phyloP scores from a whole-genome alignment of 2,329 filamentous ascomycete species.

The Pyricularia pennisetigena region DNA sequence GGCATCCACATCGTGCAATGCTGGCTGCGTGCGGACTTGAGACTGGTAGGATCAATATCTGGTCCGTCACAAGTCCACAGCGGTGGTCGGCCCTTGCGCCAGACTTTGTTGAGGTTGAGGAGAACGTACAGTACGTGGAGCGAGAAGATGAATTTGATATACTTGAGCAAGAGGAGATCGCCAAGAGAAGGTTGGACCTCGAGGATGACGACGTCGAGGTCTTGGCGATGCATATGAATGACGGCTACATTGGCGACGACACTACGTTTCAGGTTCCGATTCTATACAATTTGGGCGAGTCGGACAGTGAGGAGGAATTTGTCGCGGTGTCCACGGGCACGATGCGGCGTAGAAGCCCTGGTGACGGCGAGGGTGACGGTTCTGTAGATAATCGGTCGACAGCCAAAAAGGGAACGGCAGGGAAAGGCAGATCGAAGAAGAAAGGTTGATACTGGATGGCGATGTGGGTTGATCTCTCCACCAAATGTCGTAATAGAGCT shows the following conservation, averaged over 20 bases:
- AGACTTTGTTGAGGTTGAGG: slow-evolving; percentile 94
- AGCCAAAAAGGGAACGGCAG: slow-evolving; percentile 29
- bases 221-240: slow-evolving; percentile 61
- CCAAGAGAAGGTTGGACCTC: slow-evolving; percentile 77
- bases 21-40: slow-evolving; percentile 89
- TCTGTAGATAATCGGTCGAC: slow-evolving; percentile 34
- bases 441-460: slow-evolving; percentile 11
- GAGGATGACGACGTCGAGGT: slow-evolving; percentile 95
- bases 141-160: slow-evolving; percentile 97
- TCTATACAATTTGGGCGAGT: slow-evolving; percentile 83
- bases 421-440: slow-evolving; percentile 30
- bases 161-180: slow-evolving; percentile 87
- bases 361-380: slow-evolving; percentile 57
- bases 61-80: slow-evolving; percentile 91
- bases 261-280: slow-evolving; percentile 81
- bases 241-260: slow-evolving; percentile 42
- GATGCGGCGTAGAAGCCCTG: slow-evolving; percentile 77
- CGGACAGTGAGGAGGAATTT: slow-evolving; percentile 89
- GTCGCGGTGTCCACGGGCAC: slow-evolving; percentile 63
- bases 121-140: slow-evolving; percentile 95
- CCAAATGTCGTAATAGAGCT: neutral
- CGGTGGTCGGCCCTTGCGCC: slow-evolving; percentile 95
- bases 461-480: slow-evolving; percentile 4
- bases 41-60: slow-evolving; percentile 87
- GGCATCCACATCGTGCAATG: slow-evolving; percentile 83